Evolutionary conservation across 2,329 filamentous ascomycete species (phyloP).

Genomic region (Parafenestella ontariensis): DNA sequence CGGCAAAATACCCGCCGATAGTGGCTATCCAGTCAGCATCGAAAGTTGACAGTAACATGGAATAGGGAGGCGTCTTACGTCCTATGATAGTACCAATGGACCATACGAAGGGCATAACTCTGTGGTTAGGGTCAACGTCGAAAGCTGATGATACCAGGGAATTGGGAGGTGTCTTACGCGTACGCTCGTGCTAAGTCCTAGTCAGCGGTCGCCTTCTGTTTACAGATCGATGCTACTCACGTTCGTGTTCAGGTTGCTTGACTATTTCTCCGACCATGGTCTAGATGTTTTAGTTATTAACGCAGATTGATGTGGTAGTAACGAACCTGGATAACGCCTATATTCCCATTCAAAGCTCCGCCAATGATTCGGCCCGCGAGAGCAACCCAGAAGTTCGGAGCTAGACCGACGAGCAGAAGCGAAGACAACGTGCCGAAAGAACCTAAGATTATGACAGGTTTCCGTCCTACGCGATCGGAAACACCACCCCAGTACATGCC

Average conservation of each 20-base stretch:
- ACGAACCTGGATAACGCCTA: conserved; percentile 70
- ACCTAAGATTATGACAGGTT: conserved; percentile 50
- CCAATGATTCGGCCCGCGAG: conserved; percentile 77
- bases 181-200: conserved; percentile 82
- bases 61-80: conserved; percentile 33
- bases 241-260: conserved; percentile 83
- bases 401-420: conserved; percentile 82
- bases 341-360: conserved; percentile 87
- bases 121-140: too few relatives aligned
- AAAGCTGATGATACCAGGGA: too few relatives aligned
- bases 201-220: conserved; percentile 58
- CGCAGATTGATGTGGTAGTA: too few relatives aligned
- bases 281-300: too few relatives aligned
- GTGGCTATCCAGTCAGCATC: conserved; percentile 58
- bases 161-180: too few relatives aligned
- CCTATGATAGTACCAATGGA: conserved; percentile 88
- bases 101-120: conserved; percentile 92
- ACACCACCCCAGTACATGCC: conserved; percentile 67
- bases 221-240: conserved; percentile 57
- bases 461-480: conserved; percentile 50
- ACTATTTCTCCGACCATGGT: conserved; percentile 93
- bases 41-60: not conserved
- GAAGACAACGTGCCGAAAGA: conserved; percentile 83
- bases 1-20: conserved; percentile 85
- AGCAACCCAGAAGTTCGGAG: conserved; percentile 83